Evolutionary conservation across 2,329 filamentous ascomycete species (phyloP), one percentile per base, ranked within the genome.

Genomic region (Aspergillus hiratsukae): DNA sequence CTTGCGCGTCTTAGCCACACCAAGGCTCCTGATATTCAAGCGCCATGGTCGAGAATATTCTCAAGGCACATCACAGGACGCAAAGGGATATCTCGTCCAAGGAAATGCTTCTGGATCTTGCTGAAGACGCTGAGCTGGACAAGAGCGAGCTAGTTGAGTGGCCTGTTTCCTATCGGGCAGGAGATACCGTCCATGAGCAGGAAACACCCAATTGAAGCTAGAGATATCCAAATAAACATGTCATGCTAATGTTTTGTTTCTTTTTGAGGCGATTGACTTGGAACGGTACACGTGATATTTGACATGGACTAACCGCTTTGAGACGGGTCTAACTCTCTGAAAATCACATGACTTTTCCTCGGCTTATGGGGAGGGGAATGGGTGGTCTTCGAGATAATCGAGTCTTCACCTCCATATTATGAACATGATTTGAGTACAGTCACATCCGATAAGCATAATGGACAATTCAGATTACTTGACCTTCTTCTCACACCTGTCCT

Each of bases 181-280:
- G 57, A 74, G 43, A 61, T 23, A 23, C 23, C 23, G 4, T 69
- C 61, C 66, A 76, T 72, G 62, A 63, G 66, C 70, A 77, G 77
- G 31, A 40, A 54, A 35, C 8, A 54, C 14, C 5, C 11, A 6
- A 35, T 17, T 35, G 11, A 17, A 14, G 11, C 31, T 2, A 35
- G 11, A 5, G 14, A 17, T 35, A 35, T 35, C 31, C 11, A 35
- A 17, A 6, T 14, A 6, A 23, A 23, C 29, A 14, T 31, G 11
- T 31, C 29, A 1, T 14, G 10, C 10, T 31, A 11, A 31, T 31
- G 29, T 31, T 31, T 31, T n/a, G n/a, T n/a, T n/a, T n/a, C n/a
- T n/a, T n/a, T n/a, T n/a, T n/a, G n/a, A n/a, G n/a, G n/a, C n/a
- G n/a, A n/a, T n/a, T 31, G 29, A 14, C 11, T 14, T 4, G 11